phyloP scores from a whole-genome alignment of 768 basidiomycete species.

The Mrakia gelida region DNA sequence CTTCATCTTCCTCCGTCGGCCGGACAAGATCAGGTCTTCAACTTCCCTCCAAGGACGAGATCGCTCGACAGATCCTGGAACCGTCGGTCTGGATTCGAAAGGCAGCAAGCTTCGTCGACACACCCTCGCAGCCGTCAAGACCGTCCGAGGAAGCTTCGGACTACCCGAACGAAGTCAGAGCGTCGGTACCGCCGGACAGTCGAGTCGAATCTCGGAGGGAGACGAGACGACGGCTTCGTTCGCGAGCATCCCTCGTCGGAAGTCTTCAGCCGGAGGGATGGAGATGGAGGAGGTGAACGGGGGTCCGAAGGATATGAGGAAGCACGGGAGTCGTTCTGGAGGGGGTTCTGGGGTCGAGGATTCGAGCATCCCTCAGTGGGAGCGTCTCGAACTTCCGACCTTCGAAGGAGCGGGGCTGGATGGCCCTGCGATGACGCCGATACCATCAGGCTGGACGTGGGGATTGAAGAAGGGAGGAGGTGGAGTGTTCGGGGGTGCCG shows the following conservation, averaged over 20 bases:
- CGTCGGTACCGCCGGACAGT: neutral
- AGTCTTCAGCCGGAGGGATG: neutral
- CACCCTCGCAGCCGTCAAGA: neutral
- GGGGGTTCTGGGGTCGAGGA: neutral
- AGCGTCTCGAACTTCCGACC: constrained; percentile 41
- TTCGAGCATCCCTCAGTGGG: constrained; percentile 42
- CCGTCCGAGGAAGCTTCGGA: neutral
- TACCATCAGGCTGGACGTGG: constrained; percentile 20
- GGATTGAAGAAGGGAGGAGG: constrained; percentile 32
- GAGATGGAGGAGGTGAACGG: constrained; percentile 2
- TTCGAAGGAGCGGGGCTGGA: constrained; percentile 42
- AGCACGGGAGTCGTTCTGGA: neutral
- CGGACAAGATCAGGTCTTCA: constrained; percentile 44
- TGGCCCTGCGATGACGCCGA: constrained; percentile 24
- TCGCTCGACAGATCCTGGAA: neutral
- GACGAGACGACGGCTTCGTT: neutral
- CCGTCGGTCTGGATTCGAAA: neutral
- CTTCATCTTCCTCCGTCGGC: constrained; percentile 46
- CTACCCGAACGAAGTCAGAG: neutral
- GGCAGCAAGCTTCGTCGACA: constrained; percentile 1
- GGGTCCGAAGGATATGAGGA: constrained; percentile 18
- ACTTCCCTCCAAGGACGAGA: constrained; percentile 24
- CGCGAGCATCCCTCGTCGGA: neutral
- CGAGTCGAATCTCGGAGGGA: constrained; percentile 14
- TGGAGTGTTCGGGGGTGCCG: constrained; percentile 39